Conservation (phyloP, 148 eudicot species). For the Rhododendron vialii region DNA sequence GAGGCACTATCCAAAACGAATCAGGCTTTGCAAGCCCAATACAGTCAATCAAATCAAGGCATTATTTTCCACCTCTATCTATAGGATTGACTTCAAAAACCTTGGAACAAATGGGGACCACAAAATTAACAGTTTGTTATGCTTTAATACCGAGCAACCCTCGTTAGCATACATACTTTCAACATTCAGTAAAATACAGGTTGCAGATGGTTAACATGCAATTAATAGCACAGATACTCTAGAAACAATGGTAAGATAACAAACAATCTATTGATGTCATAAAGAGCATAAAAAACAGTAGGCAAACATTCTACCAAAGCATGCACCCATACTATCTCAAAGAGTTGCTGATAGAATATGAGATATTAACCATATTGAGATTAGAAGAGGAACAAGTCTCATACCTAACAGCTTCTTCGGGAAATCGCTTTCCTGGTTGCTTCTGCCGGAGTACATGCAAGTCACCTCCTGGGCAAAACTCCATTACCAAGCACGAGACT, state of each 20-base stretch:
- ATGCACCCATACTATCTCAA: background rate
- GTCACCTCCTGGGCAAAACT: constrained; percentile 95
- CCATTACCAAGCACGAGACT: constrained; percentile 92
- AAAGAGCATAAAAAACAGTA: background rate
- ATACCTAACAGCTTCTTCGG: constrained; percentile 94
- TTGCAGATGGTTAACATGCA: background rate
- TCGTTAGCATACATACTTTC: background rate
- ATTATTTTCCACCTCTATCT: background rate
- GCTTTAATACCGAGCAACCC: background rate
- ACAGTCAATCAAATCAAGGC: background rate
- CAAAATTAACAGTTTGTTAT: background rate
- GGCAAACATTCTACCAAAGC: constrained; percentile 1
- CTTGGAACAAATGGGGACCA: background rate
- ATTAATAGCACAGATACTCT: background rate
- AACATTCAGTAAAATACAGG: background rate
- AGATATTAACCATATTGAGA: background rate
- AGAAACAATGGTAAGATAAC: background rate
- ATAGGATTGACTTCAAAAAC: background rate
- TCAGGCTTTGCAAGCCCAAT: too few relatives aligned
- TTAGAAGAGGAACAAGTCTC: constrained; percentile 17
- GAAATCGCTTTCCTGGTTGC: constrained; percentile 78
- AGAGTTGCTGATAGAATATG: background rate
- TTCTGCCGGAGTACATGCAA: constrained; percentile 86
- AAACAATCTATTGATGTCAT: background rate
- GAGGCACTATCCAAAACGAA: too few relatives aligned